Conservation (phyloP, 306 rosid species). For the Glycyrrhiza uralensis region DNA sequence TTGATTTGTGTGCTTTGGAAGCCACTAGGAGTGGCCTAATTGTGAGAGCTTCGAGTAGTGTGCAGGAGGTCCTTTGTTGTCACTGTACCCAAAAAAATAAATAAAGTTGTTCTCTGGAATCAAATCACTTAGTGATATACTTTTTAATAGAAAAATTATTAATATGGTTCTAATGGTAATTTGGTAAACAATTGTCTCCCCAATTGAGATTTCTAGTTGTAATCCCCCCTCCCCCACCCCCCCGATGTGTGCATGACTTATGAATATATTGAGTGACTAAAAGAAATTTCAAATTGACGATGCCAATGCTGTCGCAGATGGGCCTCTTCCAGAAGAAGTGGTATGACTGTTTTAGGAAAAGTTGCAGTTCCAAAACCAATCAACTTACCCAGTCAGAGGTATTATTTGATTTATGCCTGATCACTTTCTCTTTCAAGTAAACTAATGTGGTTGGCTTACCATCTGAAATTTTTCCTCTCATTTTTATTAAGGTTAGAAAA, state of each 20-base stretch:
- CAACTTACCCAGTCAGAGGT: conserved; percentile 96
- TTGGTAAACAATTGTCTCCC: not conserved
- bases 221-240: not conserved
- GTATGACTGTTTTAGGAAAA: conserved; percentile 92
- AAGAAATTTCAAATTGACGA: conserved; percentile 10
- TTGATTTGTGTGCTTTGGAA: conserved; percentile 3
- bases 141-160: not conserved
- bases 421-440: conserved; percentile 4
- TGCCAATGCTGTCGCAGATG: conserved; percentile 52
- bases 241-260: not conserved
- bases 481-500: conserved; percentile 84
- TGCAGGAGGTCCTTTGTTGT: not conserved
- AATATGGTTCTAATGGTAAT: not conserved
- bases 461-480: conserved; percentile 32
- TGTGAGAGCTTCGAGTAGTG: not conserved
- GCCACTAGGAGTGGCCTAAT: not conserved
- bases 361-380: conserved; percentile 93
- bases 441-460: conserved; percentile 14
- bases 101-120: not conserved
- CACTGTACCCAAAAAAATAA: not conserved
- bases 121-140: not conserved
- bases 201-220: not conserved
- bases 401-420: conserved; percentile 39
- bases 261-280: not conserved
- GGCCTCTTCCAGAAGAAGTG: conserved; percentile 82